Conservation (phyloP, 805 yeast genomes). For the Wickerhamiella bombiphila region DNA sequence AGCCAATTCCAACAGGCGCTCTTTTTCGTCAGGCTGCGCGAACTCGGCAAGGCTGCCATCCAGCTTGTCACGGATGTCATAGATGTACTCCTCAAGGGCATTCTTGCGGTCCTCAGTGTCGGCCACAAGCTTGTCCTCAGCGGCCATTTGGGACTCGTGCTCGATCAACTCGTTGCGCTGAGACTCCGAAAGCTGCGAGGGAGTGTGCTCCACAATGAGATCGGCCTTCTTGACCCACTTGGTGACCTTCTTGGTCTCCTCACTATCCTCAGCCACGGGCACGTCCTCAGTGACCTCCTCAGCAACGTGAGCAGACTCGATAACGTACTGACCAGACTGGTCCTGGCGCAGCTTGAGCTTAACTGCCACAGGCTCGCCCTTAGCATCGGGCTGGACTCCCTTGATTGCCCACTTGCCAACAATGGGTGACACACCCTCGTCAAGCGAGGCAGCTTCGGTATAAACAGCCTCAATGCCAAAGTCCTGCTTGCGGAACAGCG, state of each 20-base stretch:
- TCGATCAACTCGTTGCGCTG: constrained; percentile 55
- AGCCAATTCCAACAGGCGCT: constrained; percentile 55
- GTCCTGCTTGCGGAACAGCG: constrained; percentile 82
- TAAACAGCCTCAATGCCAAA: constrained; percentile 76
- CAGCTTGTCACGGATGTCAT: constrained; percentile 90
- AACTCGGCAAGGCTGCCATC: constrained; percentile 81
- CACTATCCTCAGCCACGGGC: constrained; percentile 60
- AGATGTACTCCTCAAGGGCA: constrained; percentile 95
- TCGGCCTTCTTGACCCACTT: constrained; percentile 80
- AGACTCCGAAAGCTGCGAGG: constrained; percentile 43
- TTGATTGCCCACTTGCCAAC: constrained; percentile 76
- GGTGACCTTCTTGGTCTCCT: constrained; percentile 55
- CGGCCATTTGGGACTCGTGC: constrained; percentile 67
- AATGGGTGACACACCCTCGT: constrained; percentile 44
- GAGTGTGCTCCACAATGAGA: constrained; percentile 43
- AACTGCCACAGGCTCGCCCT: constrained; percentile 53
- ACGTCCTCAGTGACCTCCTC: constrained; percentile 85
- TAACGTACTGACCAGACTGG: constrained; percentile 87
- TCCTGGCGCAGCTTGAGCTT: constrained; percentile 94
- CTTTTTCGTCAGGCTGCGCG: constrained; percentile 85
- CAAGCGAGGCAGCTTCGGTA: constrained; percentile 60
- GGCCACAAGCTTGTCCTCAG: constrained; percentile 90
- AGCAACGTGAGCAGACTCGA: constrained; percentile 89
- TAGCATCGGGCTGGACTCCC: constrained; percentile 65
- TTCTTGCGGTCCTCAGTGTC: constrained; percentile 99